Base-by-base conservation (phyloP, 257 asterid genomes). In the Cruciata laevipes region DNA sequence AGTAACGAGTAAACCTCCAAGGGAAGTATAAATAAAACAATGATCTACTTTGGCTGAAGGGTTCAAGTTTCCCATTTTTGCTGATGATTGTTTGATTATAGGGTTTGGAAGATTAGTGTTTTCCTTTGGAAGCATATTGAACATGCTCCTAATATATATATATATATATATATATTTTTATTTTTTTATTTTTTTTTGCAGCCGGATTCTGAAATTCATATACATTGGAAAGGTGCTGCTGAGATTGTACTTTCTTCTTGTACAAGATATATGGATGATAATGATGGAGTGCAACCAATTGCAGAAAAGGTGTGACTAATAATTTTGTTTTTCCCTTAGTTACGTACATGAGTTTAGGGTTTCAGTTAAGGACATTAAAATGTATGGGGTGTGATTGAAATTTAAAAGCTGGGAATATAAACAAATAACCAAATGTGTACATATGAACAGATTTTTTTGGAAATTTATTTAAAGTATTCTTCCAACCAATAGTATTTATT, bases 161-260 rank as follows among this genome's bases (percentile, higher is more conserved):
- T n/a, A n/a, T n/a, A n/a, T n/a, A n/a, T n/a, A n/a, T n/a, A n/a
- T n/a, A n/a, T n/a, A n/a, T n/a, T n/a, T n/a, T n/a, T n/a, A n/a
- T n/a, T n/a, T n/a, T n/a, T n/a, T 27, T 10, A 13, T 59, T 27
- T 76, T 62, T 65, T 73, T 76, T 62, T 71, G 79, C 95, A 92
- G 97, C 80, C 82, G 10, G 74, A 83, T 78, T 81, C 87, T 57
- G 90, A 85, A 71, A 80, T 87, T 69, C 90, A 70, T 75, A 75
- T 91, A 59, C 98, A 91, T 57, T 91, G 96, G 96, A 91, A 91
- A 83, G 98, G 96, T 75, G 98, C 98, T 71, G 95, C 98, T 38
- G 98, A 89, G 73, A 89, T 91, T 20, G 89, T 91, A 44, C 88
- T 91, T 37, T 84, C 83, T 79, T 91, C 76, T 59, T 91, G 98